phyloP scores from a whole-genome alignment of 352 stramenopile genomes.

The Phytophthora uliginosa region DNA sequence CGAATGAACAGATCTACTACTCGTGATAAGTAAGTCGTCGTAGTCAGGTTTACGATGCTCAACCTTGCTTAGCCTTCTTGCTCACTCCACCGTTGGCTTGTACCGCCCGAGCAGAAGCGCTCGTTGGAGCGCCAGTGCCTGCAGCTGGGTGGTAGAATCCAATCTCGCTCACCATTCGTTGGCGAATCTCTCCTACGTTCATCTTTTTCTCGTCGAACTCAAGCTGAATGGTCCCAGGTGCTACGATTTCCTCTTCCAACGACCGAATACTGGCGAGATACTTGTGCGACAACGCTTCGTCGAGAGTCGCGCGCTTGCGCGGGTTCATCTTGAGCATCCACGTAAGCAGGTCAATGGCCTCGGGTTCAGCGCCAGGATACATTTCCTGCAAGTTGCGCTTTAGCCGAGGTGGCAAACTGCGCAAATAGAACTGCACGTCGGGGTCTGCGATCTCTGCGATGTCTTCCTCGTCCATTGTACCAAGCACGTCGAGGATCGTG shows the following conservation, averaged over 20 bases:
- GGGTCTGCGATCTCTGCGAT: conserved; percentile 88
- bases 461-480: conserved; percentile 89
- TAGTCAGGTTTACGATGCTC: conserved; percentile 10
- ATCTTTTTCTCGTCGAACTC: conserved; percentile 92
- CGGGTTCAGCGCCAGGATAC: conserved; percentile 85
- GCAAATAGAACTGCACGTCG: conserved; percentile 87
- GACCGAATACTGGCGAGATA: conserved; percentile 89
- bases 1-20: conserved; percentile 17
- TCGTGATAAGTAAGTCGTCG: conserved; percentile 27
- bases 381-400: conserved; percentile 85
- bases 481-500: conserved; percentile 89
- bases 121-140: conserved; percentile 25
- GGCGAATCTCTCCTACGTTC: conserved; percentile 80
- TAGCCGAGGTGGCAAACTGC: conserved; percentile 72
- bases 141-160: conserved; percentile 77
- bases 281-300: conserved; percentile 87
- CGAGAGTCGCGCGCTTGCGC: conserved; percentile 78
- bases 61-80: conserved; percentile 52
- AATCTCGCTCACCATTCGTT: conserved; percentile 86
- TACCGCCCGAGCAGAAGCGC: conserved; percentile 12
- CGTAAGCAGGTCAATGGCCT: conserved; percentile 83
- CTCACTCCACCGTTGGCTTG: conserved; percentile 32
- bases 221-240: conserved; percentile 81
- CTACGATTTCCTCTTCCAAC: conserved; percentile 89
- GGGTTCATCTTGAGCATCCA: conserved; percentile 92